phyloP scores from a whole-genome alignment of 768 basidiomycete species.

The Amanita phalloides region DNA sequence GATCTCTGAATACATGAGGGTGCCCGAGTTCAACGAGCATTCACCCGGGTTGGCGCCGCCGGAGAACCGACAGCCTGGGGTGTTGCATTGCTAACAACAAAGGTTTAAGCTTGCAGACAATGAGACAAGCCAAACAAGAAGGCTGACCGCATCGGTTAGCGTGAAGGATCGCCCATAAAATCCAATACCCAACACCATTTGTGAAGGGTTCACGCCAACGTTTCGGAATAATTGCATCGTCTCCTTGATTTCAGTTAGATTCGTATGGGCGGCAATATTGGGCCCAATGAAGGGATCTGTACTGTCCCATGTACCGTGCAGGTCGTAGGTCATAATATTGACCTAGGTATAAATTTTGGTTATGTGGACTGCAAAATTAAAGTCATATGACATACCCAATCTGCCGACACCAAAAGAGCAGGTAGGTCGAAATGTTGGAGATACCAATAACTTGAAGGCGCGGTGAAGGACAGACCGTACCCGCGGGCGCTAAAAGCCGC shows the following conservation, averaged over 20 bases:
- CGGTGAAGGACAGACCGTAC: conserved; percentile 17
- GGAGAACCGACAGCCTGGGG: conserved; percentile 9
- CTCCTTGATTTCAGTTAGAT: conserved; percentile 12
- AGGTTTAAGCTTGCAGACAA: too few species aligned
- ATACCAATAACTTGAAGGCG: conserved; percentile 19
- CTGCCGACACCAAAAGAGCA: conserved; percentile 10
- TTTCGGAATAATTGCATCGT: conserved; percentile 6
- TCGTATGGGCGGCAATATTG: conserved; percentile 11
- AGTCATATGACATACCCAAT: conserved; percentile 12
- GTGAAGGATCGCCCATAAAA: conserved; percentile 12
- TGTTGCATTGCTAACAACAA: background rate
- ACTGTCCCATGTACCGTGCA: conserved; percentile 13
- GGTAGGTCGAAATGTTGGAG: conserved; percentile 19
- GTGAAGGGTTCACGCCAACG: conserved; percentile 4
- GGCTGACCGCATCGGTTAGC: conserved; percentile 7
- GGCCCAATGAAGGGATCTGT: conserved; percentile 8
- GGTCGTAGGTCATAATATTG: conserved; percentile 8
- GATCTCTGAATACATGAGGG: conserved; percentile 12
- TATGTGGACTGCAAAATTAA: too few species aligned
- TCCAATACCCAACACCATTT: conserved; percentile 12
- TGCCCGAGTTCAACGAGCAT: conserved; percentile 9
- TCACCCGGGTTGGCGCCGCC: conserved; percentile 7
- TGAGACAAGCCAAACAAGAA: too few species aligned
- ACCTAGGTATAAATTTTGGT: background rate
- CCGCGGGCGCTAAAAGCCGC: conserved; percentile 10